Evolutionary conservation across 306 rosid genomes (phyloP).

Genomic region (Alnus rubra): DNA sequence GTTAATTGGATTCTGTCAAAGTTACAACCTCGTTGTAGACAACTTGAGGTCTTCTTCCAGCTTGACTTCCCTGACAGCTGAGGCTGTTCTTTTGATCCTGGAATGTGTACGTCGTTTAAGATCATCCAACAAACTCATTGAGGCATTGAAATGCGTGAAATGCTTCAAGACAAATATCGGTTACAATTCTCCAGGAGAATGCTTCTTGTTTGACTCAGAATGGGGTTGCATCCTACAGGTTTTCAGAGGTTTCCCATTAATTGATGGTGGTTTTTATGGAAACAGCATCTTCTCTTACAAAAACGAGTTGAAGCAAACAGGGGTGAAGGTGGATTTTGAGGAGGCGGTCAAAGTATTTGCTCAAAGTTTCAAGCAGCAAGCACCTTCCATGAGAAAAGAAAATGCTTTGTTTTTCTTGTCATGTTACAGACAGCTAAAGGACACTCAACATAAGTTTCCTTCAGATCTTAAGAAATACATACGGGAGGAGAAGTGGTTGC

Average conservation of each 20-base stretch:
- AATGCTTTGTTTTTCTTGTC: conserved; percentile 48
- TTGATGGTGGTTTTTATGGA: conserved; percentile 54
- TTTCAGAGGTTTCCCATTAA: conserved; percentile 47
- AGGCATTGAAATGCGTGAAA: conserved; percentile 24
- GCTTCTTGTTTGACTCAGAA: conserved; percentile 48
- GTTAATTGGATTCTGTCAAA: conserved; percentile 32
- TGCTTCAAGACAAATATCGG: conserved; percentile 66
- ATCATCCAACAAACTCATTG: conserved; percentile 23
- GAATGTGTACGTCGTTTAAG: conserved; percentile 23
- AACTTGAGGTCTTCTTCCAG: conserved; percentile 47
- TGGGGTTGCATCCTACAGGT: conserved; percentile 72
- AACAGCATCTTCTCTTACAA: conserved; percentile 23
- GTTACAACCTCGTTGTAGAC: conserved; percentile 43
- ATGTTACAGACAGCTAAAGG: conserved; percentile 41
- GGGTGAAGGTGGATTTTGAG: conserved; percentile 62
- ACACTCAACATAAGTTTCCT: conserved; percentile 28
- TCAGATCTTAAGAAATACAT: conserved; percentile 27
- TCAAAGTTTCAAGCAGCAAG: conserved; percentile 38
- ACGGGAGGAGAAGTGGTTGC: conserved; percentile 48
- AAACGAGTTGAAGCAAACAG: conserved; percentile 39
- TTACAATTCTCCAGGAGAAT: conserved; percentile 47
- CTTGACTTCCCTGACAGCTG: conserved; percentile 34
- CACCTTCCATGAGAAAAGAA: conserved; percentile 37
- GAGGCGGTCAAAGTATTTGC: conserved; percentile 42
- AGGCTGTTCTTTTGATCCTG: conserved; percentile 50